Evolutionary conservation across 306 rosid genomes (phyloP).

Genomic region (Lablab purpureus): DNA sequence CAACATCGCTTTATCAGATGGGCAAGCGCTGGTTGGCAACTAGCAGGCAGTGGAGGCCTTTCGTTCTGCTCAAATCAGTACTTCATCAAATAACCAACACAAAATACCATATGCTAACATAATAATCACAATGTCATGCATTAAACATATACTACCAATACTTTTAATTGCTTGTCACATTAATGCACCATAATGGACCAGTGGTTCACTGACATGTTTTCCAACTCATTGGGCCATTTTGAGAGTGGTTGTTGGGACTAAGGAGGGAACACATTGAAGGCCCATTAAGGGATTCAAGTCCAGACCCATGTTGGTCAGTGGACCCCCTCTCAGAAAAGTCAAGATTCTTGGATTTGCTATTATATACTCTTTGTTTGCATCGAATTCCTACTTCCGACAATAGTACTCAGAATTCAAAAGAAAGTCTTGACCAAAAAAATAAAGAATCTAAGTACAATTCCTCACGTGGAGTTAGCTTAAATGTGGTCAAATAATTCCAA

Average conservation of each 20-base stretch:
- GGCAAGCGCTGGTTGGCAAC: constrained; percentile 91
- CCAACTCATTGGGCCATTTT: background rate
- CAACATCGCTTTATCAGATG: constrained; percentile 96
- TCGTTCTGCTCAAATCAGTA: constrained; percentile 73
- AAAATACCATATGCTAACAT: background rate
- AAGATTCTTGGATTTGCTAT: background rate
- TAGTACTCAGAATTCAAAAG: background rate
- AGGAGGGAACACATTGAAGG: constrained; percentile 12
- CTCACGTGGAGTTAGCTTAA: background rate
- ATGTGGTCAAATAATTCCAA: constrained; percentile 12
- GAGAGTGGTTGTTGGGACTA: background rate
- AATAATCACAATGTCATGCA: no score
- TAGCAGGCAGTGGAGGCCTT: constrained; percentile 94
- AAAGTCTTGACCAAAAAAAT: background rate
- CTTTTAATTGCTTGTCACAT: no score
- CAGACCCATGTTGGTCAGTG: background rate
- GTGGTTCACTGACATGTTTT: background rate
- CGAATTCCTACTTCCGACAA: background rate
- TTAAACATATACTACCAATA: no score
- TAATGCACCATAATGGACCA: background rate
- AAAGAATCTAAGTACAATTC: background rate
- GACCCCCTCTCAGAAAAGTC: background rate
- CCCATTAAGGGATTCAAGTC: background rate
- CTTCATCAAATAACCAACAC: background rate
- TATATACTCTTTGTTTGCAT: background rate